Evolutionary conservation across 2,329 filamentous ascomycete genomes (phyloP).

Genomic region (Cyclaneusma minus): DNA sequence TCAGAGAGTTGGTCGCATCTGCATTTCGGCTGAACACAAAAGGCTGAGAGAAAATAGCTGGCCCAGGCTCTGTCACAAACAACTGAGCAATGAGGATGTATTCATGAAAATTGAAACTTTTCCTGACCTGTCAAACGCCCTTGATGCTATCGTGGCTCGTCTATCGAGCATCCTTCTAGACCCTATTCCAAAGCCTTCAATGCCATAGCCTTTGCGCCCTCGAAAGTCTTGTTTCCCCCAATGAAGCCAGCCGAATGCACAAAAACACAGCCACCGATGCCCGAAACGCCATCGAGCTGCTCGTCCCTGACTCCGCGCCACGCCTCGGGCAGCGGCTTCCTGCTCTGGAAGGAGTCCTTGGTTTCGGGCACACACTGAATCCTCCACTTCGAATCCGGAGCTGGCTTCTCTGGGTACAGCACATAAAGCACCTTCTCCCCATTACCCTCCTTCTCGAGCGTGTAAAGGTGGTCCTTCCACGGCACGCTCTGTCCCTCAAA

Average conservation of each 20-base stretch:
- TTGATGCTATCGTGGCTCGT: no score
- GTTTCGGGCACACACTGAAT: slow-evolving; percentile 81
- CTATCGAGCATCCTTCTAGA: no score
- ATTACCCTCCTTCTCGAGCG: slow-evolving; percentile 50
- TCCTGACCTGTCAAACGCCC: no score
- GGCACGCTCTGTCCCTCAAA: slow-evolving; percentile 65
- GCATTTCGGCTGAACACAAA: no score
- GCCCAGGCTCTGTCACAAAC: no score
- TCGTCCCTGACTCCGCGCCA: slow-evolving; percentile 88
- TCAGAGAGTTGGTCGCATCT: no score
- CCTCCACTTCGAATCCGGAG: slow-evolving; percentile 71
- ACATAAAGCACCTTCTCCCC: slow-evolving; percentile 63
- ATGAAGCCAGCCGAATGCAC: slow-evolving; percentile 94
- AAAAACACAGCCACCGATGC: slow-evolving; percentile 67
- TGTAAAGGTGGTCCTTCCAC: slow-evolving; percentile 95
- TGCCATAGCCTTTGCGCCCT: slow-evolving; percentile 78
- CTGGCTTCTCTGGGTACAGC: slow-evolving; percentile 72
- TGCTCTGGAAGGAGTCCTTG: slow-evolving; percentile 77
- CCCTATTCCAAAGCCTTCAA: slow-evolving; percentile 46
- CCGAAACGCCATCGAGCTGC: slow-evolving; percentile 58
- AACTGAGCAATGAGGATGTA: no score
- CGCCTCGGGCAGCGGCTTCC: slow-evolving; percentile 76
- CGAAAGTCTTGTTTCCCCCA: slow-evolving; percentile 82
- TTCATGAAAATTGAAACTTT: no score
- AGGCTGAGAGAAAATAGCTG: no score